A percentile compares a stretch with the other conserved stretches of the same genome.
These are phyloP conservation scores for Botrytis hyacinthi DNA, from an alignment of 2,329 filamentous ascomycete species.

Conservation along the genomic window DNA sequence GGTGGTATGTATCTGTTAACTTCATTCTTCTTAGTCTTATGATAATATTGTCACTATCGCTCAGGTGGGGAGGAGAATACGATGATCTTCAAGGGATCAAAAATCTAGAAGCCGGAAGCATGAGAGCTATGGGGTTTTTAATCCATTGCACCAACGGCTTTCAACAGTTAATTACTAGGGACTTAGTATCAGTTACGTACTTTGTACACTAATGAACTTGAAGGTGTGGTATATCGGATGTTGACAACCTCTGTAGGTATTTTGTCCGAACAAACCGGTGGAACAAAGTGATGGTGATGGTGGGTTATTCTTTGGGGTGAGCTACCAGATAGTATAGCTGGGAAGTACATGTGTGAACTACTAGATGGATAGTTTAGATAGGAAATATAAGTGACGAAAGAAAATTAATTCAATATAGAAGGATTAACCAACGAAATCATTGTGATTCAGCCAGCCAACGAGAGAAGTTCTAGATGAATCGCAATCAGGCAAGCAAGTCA, in stretches of 20 bases:
- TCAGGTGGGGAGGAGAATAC: constrained; percentile 10
- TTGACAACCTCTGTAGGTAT: neutral
- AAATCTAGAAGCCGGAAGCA: constrained; percentile 13
- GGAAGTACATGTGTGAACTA: neutral
- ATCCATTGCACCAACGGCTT: constrained; percentile 13
- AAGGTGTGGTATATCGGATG: neutral
- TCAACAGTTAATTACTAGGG: neutral
- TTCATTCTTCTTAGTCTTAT: neutral
- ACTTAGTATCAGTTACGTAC: constrained; percentile 12
- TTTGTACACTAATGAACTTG: neutral
- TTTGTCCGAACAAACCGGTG: neutral
- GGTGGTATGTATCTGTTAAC: neutral
- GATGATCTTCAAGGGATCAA: constrained; percentile 14
- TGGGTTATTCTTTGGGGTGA: neutral
- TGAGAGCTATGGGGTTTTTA: constrained; percentile 13
- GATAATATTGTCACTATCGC: neutral
- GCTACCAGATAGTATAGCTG: neutral
- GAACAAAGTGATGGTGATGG: neutral
- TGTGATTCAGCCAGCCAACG: neutral
- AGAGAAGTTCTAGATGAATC: neutral
- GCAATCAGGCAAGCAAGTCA: neutral
- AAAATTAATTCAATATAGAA: neutral
- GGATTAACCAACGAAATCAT: neutral
- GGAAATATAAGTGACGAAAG: neutral
- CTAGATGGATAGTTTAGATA: neutral